Base-by-base conservation (phyloP, 352 stramenopile genomes). In the Phytophthora fragariaefolia region DNA sequence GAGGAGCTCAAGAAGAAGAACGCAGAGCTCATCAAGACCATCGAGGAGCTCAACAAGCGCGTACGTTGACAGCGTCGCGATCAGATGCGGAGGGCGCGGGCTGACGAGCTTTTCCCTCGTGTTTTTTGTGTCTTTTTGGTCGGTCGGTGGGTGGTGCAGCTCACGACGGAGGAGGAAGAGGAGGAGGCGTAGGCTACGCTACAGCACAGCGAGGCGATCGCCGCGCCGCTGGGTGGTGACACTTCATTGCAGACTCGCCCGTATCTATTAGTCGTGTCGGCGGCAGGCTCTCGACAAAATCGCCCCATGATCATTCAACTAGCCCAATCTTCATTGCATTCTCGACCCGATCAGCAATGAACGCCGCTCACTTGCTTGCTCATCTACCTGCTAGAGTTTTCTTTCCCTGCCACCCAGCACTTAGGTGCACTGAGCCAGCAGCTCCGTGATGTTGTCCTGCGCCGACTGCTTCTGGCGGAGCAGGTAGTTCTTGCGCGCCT, bases 1-100 rank as follows among this genome's bases (percentile, higher is more conserved):
- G 92, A 97, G 43, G 83, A 96, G 68, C 84, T 97, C 49, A 97
- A 97, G 79, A 95, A 96, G 73, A 93, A 97, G 69, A 97, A 97
- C 53, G 88, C 89, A 18, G 87, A 97, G 59, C 85, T 98, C 24
- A 85, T 94, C 69, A 87, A 89, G 74, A 94, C 91, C 40, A 89
- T 98, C 61, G 89, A 98, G 48, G 88, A 97, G 73, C 78, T 97
- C 52, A 97, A 96, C 58, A 93, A 96, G 73, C 76, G 90, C 56
- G 87, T 97, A 26, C n/a, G 40, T 24, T 24, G 40, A 15, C 34
- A 15, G 17, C 7, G 12, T 15, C 12, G 3, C 8, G 30, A 20
- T 42, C 34, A 42, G 34, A 17, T 42, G 30, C 15, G 30, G 30
- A 17, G 17, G 4, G 30, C 1, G 46, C 38, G 40, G 38, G n/a